A percentile compares a stretch with the other conserved stretches of the same genome.
Evolutionary conservation across 2,329 filamentous ascomycete genomes (phyloP).

Genomic region (Pyricularia pennisetigena): DNA sequence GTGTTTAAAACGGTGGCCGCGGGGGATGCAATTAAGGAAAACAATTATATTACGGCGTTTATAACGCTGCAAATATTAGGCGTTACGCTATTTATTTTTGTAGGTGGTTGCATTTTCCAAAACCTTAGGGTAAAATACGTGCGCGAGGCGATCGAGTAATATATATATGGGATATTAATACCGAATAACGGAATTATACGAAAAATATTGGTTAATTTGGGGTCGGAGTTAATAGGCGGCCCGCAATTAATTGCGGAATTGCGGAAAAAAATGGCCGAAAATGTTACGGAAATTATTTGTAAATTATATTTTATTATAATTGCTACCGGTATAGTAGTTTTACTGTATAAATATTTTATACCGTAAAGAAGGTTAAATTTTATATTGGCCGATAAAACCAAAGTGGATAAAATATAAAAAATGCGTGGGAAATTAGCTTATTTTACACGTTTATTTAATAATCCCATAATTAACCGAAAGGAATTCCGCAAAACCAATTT

Average conservation of each 20-base stretch:
- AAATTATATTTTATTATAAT: conserved; percentile 17
- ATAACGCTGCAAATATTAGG: conserved; percentile 22
- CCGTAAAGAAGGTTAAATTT: not conserved
- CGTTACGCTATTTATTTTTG: conserved; percentile 15
- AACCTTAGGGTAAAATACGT: conserved; percentile 16
- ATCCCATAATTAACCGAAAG: not conserved
- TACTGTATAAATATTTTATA: conserved; percentile 4
- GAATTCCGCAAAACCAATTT: not conserved
- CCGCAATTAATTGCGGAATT: not conserved
- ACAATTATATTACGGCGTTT: conserved; percentile 21
- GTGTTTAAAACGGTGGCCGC: conserved; percentile 8
- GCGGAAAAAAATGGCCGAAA: conserved; percentile 8
- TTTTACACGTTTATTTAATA: not conserved
- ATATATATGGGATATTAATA: conserved; percentile 9
- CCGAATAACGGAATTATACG: not conserved
- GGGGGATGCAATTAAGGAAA: conserved; percentile 1
- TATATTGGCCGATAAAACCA: not conserved
- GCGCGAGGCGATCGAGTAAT: conserved; percentile 9
- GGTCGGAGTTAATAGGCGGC: not conserved
- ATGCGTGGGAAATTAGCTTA: not conserved
- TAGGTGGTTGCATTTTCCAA: conserved; percentile 20
- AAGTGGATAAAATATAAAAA: not conserved
- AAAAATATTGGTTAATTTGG: not conserved
- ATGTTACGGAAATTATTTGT: conserved; percentile 16
- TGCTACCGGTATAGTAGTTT: conserved; percentile 12